Evolutionary conservation across 345 rosid genomes (phyloP), one percentile per base, ranked within the genome.

Genomic region (Populus deltoides): DNA sequence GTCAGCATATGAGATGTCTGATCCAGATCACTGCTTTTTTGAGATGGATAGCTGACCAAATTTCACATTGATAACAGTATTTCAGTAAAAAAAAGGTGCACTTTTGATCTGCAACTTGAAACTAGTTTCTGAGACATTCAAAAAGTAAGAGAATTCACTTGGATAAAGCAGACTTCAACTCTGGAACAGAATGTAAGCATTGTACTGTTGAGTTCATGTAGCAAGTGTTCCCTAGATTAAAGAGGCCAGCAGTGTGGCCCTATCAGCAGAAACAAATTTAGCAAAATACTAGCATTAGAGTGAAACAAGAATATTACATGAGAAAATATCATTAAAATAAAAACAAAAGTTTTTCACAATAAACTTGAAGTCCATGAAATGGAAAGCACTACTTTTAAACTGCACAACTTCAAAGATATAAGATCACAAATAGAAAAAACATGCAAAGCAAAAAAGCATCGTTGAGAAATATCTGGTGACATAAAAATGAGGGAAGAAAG

Each of bases 131-230:
- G 27, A 71, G 72, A 67, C 70, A 66, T 66, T 35, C 22, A 47
- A 22, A 79, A 8, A 63, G 15, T 8, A 43, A 47, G 35, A 81
- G 16, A 75, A 75, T 90, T 81, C 78, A 93, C 98, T 85, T 81
- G 51, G 86, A 65, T 77, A 97, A 85, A 79, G 95, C 90, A 83
- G 95, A 90, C 83, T 94, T 94, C 90, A 97, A 86, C 84, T 97
- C 98, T 25, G 99, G 99, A 81, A 97, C 98, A 47, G 97, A 92
- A 86, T 97, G 97, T 83, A 97, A 83, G 85, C 99, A 97, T 77
- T 97, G 99, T 71, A 94, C 70, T 0, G 98, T 94, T 66, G 99
- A 93, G 88, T 97, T 97, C 99, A 97, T 94, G 86, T 94, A 97
- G 87, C 99, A 97, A 8, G 99, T 97, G 88, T 97, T 91, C 75